phyloP scores from a whole-genome alignment of 306 rosid genomes.

The Vicia faba region DNA sequence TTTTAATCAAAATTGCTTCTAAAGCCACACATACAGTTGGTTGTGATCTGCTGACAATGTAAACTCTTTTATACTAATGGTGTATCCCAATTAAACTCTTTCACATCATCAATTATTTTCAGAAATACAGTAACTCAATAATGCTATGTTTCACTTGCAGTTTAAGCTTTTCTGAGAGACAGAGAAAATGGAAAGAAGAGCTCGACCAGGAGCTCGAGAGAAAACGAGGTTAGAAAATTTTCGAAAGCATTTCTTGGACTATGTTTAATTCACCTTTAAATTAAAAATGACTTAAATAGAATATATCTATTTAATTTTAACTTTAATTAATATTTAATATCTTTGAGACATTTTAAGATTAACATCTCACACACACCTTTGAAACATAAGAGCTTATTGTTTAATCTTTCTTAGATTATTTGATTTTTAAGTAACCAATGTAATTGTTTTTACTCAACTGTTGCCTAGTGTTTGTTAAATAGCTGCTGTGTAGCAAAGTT shows the following conservation, averaged over 20 bases:
- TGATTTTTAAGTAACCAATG: not conserved
- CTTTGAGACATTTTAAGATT: not conserved
- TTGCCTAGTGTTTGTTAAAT: not conserved
- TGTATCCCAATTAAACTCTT: not conserved
- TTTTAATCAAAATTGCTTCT: not conserved
- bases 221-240: conserved; percentile 73
- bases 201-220: conserved; percentile 97
- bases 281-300: not conserved
- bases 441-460: not conserved
- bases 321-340: not conserved
- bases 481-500: not conserved
- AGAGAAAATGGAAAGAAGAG: conserved; percentile 99
- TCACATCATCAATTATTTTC: conserved; percentile 11
- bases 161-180: conserved; percentile 78
- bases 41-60: not conserved
- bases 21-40: not conserved
- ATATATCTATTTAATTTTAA: not conserved
- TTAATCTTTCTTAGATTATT: not conserved
- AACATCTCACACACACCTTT: not conserved
- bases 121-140: conserved; percentile 32
- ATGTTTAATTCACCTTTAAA: not conserved
- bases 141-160: conserved; percentile 43
- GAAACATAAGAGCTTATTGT: not conserved
- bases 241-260: not conserved
- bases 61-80: not conserved